A percentile compares a stretch with the other conserved stretches of the same genome.
phyloP scores from a whole-genome alignment of 306 rosid species.

The Rubus parviflorus region DNA sequence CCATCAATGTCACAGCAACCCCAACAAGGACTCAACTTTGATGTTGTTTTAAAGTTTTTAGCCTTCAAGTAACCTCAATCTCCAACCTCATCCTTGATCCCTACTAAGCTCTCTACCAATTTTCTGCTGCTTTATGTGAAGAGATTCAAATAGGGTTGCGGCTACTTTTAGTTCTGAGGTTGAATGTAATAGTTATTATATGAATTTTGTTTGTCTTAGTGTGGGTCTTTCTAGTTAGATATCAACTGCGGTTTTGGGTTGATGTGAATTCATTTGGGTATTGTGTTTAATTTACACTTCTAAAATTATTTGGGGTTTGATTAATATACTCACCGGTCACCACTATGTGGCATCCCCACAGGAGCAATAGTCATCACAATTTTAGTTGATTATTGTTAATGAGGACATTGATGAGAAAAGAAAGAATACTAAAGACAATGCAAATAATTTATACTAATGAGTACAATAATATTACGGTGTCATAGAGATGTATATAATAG shows the following conservation, averaged over 20 bases:
- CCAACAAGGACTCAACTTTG: background rate
- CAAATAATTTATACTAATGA: background rate
- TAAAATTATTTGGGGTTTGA: background rate
- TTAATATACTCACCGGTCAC: background rate
- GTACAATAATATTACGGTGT: background rate
- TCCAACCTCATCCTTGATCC: background rate
- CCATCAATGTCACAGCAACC: background rate
- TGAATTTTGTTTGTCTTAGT: background rate
- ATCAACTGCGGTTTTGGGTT: background rate
- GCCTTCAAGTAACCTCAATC: background rate
- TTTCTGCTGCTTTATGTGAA: background rate
- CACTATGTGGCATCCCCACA: background rate
- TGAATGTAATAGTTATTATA: background rate
- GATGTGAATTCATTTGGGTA: background rate
- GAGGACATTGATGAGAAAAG: background rate
- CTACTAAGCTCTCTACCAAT: background rate
- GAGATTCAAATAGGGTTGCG: too few relatives aligned
- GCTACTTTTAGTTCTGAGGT: background rate
- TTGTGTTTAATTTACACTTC: background rate
- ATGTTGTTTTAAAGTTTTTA: background rate
- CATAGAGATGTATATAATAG: background rate
- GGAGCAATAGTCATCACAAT: background rate
- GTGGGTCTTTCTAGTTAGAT: background rate
- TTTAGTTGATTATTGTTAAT: background rate
- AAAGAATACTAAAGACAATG: background rate